Evolutionary conservation across 1,284 basidiomycete species (phyloP), one percentile per base, ranked within the genome.

Genomic region (Salmacisia buchloeana): DNA sequence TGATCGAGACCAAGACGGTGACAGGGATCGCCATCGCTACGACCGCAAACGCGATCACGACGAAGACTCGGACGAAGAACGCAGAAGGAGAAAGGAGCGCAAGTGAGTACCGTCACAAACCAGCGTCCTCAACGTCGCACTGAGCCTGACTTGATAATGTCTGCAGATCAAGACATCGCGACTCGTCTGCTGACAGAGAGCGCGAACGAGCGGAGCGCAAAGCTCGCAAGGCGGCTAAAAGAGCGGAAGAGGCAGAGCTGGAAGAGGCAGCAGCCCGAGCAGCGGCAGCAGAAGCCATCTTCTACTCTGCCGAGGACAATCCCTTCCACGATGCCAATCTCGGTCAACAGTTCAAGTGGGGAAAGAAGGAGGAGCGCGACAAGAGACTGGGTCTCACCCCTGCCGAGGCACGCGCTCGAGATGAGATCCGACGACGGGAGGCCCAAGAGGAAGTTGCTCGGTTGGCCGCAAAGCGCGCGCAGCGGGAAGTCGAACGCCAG

Each of bases 291-390:
- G 77, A 79, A 41, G 69, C 73, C 39, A 67, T 75, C 39, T 69
- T 78, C 69, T 97, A 97, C 83, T 93, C 91, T 72, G 91, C 92
- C 41, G 88, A 87, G 6, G 90, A 93, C 83, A 98, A 98, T 77
- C 94, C 94, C 0, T 98, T 98, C 84, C 91, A 97, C 81, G 94
- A 98, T 77, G 88, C 91, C 67, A 97, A 97, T 80, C 61, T 97
- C 31, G 89, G 88, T 25, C 91, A 97, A 76, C 90, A 92, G 79
- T 98, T 98, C 81, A 87, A 89, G 64, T 99, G 96, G 96, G 91
- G 92, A 81, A 99, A 99, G 84, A 98, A 98, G 83, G 86, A 88
- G 38, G 94, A 98, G 79, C 92, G 92, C 82, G 96, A 98, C 80
- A 86, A 87, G 76, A 97, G 94, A 81, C 83, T 87, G 63, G 96